Evolutionary conservation across 2,329 filamentous ascomycete genomes (phyloP).

Genomic region (Blastomyces parvus): DNA sequence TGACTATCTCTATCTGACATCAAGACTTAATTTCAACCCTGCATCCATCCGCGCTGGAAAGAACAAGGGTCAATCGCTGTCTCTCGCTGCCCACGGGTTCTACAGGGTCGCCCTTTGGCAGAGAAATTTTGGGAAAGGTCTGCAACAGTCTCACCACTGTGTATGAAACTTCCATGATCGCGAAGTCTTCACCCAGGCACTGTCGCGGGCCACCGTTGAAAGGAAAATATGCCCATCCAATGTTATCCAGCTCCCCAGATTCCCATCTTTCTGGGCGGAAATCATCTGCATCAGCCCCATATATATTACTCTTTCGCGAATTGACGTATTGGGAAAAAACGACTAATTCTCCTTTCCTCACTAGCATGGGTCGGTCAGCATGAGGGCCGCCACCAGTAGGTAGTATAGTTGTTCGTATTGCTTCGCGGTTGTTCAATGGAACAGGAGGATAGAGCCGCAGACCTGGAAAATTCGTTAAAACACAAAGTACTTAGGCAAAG

Average conservation of each 20-base stretch:
- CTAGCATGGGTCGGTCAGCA: constrained; percentile 22
- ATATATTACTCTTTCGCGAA: constrained; percentile 35
- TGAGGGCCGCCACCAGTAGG: constrained; percentile 49
- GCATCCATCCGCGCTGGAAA: constrained; percentile 21
- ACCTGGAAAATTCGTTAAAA: constrained; percentile 12
- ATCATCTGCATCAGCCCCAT: constrained; percentile 17
- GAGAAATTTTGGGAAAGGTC: constrained; percentile 9
- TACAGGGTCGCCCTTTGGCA: constrained; percentile 15
- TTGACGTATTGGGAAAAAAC: constrained; percentile 25
- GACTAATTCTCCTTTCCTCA: constrained; percentile 22
- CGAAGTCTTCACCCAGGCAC: constrained; percentile 22
- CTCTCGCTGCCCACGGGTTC: constrained; percentile 19
- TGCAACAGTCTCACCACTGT: constrained; percentile 16
- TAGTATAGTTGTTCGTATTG: constrained; percentile 29
- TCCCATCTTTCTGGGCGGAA: constrained; percentile 25
- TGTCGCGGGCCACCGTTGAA: constrained; percentile 25
- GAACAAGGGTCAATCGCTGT: constrained; percentile 19
- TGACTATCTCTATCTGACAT: too few relatives aligned
- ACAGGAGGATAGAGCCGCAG: constrained; percentile 33
- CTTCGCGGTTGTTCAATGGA: constrained; percentile 29
- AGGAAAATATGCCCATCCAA: constrained; percentile 25
- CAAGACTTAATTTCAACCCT: constrained; percentile 12
- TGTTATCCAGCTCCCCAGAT: constrained; percentile 14
- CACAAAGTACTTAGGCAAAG: background rate
- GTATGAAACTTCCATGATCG: constrained; percentile 19